phyloP scores from a whole-genome alignment of 1,284 basidiomycete species.

The Apiotrichum siamense region DNA sequence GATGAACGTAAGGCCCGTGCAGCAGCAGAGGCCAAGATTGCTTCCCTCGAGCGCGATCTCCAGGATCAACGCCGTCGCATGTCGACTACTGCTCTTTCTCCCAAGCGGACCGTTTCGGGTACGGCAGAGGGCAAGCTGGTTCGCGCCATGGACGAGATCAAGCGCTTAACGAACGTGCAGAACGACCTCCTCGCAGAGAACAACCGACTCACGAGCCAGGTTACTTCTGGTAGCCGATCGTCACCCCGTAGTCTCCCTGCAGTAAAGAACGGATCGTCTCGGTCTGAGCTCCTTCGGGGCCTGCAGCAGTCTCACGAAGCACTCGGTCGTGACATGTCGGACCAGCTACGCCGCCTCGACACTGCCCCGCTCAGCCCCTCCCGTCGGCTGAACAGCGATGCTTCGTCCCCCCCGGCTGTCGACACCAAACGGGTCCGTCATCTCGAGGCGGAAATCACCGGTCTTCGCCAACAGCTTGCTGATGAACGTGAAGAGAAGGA shows the following conservation, averaged over 20 bases:
- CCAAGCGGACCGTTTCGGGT: conserved; percentile 11
- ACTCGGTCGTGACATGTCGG: conserved; percentile 41
- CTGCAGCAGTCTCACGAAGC: conserved; percentile 42
- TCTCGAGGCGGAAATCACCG: conserved; percentile 31
- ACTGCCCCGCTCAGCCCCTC: conserved; percentile 21
- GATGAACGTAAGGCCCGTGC: conserved; percentile 33
- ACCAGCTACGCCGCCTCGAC: conserved; percentile 35
- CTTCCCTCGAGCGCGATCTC: conserved; percentile 37
- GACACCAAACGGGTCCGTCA: not conserved
- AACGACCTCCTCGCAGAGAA: conserved; percentile 26
- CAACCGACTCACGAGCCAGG: conserved; percentile 23
- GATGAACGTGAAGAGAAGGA: conserved; percentile 40
- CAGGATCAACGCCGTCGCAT: conserved; percentile 33
- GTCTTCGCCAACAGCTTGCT: conserved; percentile 29
- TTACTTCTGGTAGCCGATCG: not conserved
- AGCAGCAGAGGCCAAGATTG: conserved; percentile 29
- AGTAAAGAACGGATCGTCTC: conserved; percentile 1
- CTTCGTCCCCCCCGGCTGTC: conserved; percentile 1
- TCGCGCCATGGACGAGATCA: conserved; percentile 28
- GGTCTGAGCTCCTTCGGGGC: conserved; percentile 39
- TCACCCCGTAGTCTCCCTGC: not conserved
- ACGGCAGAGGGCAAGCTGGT: conserved; percentile 22
- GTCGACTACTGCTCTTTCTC: conserved; percentile 22
- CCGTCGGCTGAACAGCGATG: conserved; percentile 16
- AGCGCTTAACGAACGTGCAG: conserved; percentile 25